Base-by-base conservation (phyloP, 2,329 filamentous ascomycete species). In the Aspergillus tubingensis region DNA sequence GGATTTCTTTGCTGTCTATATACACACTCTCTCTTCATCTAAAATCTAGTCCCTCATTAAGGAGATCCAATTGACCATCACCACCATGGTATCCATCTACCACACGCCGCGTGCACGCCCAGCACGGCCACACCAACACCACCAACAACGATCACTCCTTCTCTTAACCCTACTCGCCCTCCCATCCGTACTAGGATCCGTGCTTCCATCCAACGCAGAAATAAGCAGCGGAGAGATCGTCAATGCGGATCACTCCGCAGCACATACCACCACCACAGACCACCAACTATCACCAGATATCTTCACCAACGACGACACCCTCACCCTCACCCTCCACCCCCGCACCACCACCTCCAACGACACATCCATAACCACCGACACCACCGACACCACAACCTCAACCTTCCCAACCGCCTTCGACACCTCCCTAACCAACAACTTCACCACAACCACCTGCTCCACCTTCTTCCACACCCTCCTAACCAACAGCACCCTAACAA, bases 401-500 rank as follows among this genome's bases (percentile, higher is more conserved):
- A 11, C 27, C 8, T 64, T 89, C 44, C 90, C 88, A 0, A 85
- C 76, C 10, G 83, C 89, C 2, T 91, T 91, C 69, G 90, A 92
- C 67, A 86, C 83, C 58, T 84, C 82, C 52, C 74, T 90, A 30
- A 82, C 83, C 7, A 82, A 82, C 63, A 88, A 89, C 67, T 90
- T 91, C 75, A 83, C 84, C 15, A 76, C 74, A 56, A 68, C 76
- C 10, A 77, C 80, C 54, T 83, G 81, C 50, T 68, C 76, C 13
- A 72, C 79, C 4, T 82, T 94, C 76, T 88, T 96, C 74, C 81
- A 85, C 54, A 75, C 74, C 2, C 86, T 96, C 68, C 82, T 95
- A 54, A 78, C 77, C 50, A 85, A 91, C 71, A 72, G 82, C 5
- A 87, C 85, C 3, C 92, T 95, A 68, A 84, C 86, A 67, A 75